Evolutionary conservation across 2,329 filamentous ascomycete genomes (phyloP).

Genomic region (Neonectria faginata): DNA sequence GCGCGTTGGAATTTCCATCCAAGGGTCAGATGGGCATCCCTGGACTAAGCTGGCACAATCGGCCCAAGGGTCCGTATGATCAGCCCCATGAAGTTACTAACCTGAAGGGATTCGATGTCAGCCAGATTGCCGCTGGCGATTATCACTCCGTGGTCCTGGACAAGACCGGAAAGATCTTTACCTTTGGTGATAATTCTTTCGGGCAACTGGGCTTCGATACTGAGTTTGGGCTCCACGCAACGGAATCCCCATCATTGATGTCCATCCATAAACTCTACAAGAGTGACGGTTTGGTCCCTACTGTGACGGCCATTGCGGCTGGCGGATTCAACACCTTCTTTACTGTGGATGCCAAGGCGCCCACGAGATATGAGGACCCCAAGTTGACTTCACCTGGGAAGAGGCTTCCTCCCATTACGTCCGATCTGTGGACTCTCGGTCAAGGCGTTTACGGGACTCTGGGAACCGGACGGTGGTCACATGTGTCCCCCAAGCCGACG

Average conservation of each 20-base stretch:
- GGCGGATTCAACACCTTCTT: slow-evolving; percentile 91
- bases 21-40: slow-evolving; percentile 90
- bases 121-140: slow-evolving; percentile 84
- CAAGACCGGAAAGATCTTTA: slow-evolving; percentile 80
- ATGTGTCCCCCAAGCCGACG: slow-evolving; percentile 79
- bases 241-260: slow-evolving; percentile 78
- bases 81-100: slow-evolving; percentile 82
- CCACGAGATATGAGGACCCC: slow-evolving; percentile 36
- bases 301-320: slow-evolving; percentile 82
- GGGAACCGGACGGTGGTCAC: slow-evolving; percentile 90
- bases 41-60: slow-evolving; percentile 81
- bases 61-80: slow-evolving; percentile 83
- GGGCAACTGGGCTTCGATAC: slow-evolving; percentile 92
- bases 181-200: slow-evolving; percentile 89
- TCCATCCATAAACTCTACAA: slow-evolving; percentile 79
- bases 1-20: slow-evolving; percentile 80
- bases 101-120: slow-evolving; percentile 77
- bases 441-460: slow-evolving; percentile 86
- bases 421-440: slow-evolving; percentile 87
- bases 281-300: slow-evolving; percentile 70
- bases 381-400: slow-evolving; percentile 46
- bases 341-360: slow-evolving; percentile 79
- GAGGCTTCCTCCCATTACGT: slow-evolving; percentile 48
- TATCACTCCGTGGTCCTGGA: slow-evolving; percentile 86
- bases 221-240: slow-evolving; percentile 68